Conservation (phyloP, 1,284 basidiomycete species). For the Trichosporon inkin region DNA sequence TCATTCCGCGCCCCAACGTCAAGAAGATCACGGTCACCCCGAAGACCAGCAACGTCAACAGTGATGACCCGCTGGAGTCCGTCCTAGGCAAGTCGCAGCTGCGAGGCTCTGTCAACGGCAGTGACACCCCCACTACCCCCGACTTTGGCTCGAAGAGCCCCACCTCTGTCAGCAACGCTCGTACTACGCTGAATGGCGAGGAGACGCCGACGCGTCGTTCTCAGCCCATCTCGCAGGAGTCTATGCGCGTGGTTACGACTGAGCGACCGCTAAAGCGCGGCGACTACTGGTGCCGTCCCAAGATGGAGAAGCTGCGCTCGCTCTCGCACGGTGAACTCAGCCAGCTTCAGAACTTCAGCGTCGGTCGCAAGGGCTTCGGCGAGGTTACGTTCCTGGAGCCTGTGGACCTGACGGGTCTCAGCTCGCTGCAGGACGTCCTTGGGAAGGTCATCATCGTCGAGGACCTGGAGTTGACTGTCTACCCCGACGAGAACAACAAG, state of each 20-base stretch:
- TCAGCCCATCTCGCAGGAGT: conserved; percentile 37
- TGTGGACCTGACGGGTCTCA: conserved; percentile 84
- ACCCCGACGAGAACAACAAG: conserved; percentile 76
- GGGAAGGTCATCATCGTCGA: conserved; percentile 88
- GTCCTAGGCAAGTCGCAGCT: conserved; percentile 46
- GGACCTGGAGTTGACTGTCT: conserved; percentile 86
- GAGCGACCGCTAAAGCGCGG: conserved; percentile 63
- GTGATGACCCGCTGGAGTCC: conserved; percentile 45
- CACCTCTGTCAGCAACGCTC: conserved; percentile 52
- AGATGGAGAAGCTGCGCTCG: conserved; percentile 65
- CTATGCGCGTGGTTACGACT: conserved; percentile 29
- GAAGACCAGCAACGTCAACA: conserved; percentile 50
- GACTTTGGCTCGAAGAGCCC: conserved; percentile 38
- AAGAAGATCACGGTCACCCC: conserved; percentile 86
- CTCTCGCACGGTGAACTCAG: conserved; percentile 67
- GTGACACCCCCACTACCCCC: conserved; percentile 47
- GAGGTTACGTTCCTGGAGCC: conserved; percentile 84
- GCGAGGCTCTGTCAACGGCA: conserved; percentile 46
- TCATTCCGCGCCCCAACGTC: conserved; percentile 71
- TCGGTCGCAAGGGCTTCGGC: conserved; percentile 86
- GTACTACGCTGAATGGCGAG: conserved; percentile 21
- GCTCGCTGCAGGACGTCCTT: conserved; percentile 72
- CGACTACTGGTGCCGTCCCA: conserved; percentile 83
- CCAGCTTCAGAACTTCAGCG: conserved; percentile 65
- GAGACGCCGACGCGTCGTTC: conserved; percentile 23